These are phyloP conservation scores for Backusella psychrophila DNA, from an alignment of 192 early-diverging fungal species.

Conservation along the genomic window DNA sequence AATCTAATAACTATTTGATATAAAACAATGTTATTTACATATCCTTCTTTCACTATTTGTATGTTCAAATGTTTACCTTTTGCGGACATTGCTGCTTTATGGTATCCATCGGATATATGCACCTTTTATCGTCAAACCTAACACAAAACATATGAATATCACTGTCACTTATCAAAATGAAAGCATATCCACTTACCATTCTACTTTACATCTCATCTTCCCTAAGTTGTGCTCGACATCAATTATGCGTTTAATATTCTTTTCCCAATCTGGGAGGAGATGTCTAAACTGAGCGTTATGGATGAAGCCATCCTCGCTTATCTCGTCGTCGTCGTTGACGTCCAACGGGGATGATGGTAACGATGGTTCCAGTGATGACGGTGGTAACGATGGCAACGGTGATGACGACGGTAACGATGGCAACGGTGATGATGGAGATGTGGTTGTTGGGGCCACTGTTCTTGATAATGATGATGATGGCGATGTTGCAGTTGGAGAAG, in stretches of 20 bases:
- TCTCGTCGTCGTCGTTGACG: too few relatives aligned
- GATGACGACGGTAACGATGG: not conserved
- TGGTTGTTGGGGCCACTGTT: too few relatives aligned
- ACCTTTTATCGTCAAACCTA: not conserved
- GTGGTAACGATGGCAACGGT: not conserved
- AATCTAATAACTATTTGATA: not conserved
- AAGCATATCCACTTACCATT: not conserved
- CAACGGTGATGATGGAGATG: not conserved
- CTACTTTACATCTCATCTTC: not conserved
- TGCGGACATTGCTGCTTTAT: not conserved
- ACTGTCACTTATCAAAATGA: not conserved
- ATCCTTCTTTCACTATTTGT: not conserved
- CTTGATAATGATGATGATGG: not conserved
- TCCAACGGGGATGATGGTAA: not conserved
- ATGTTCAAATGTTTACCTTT: not conserved
- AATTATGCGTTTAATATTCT: not conserved
- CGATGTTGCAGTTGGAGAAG: too few relatives aligned
- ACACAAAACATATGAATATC: not conserved
- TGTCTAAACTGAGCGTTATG: too few relatives aligned
- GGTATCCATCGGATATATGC: not conserved
- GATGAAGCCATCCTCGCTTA: too few relatives aligned
- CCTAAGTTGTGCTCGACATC: not conserved
- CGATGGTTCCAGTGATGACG: not conserved
- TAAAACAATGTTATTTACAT: not conserved
- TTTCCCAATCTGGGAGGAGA: not conserved